These are phyloP conservation scores for Flueggea neowawraea DNA, from an alignment of 441 rosid species.

Conservation along the genomic window DNA sequence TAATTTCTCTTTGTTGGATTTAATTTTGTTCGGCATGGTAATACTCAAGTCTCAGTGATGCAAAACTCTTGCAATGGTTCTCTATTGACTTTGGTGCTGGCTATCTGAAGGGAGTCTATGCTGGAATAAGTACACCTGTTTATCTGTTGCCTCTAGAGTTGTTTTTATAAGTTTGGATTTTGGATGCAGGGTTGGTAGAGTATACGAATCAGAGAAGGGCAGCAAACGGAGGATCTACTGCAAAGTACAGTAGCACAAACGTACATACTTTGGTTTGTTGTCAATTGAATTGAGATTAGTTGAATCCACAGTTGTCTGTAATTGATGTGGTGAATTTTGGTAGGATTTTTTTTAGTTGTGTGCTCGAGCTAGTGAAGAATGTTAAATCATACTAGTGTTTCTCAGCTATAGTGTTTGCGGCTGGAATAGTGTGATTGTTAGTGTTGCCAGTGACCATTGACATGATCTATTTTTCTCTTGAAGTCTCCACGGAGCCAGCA, in stretches of 20 bases:
- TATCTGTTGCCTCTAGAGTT: constrained; percentile 8
- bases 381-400: too few relatives aligned
- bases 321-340: too few relatives aligned
- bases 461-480: constrained; percentile 4
- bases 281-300: too few relatives aligned
- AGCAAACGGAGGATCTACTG: constrained; percentile 28
- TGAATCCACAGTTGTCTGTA: too few relatives aligned
- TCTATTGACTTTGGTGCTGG: background rate
- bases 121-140: background rate
- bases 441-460: background rate
- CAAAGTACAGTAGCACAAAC: constrained; percentile 23
- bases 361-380: too few relatives aligned
- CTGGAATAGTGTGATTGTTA: background rate
- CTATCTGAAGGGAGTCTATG: too few relatives aligned
- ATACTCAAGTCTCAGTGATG: constrained; percentile 19
- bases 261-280: too few relatives aligned
- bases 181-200: constrained; percentile 54
- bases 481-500: constrained; percentile 26
- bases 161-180: constrained; percentile 10
- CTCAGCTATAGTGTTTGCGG: background rate
- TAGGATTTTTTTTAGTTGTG: too few relatives aligned
- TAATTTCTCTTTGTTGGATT: constrained; percentile 25
- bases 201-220: constrained; percentile 31
- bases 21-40: constrained; percentile 26
- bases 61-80: background rate